Evolutionary conservation across 1,284 basidiomycete genomes (phyloP).

Genomic region (Polyporus tsugae): DNA sequence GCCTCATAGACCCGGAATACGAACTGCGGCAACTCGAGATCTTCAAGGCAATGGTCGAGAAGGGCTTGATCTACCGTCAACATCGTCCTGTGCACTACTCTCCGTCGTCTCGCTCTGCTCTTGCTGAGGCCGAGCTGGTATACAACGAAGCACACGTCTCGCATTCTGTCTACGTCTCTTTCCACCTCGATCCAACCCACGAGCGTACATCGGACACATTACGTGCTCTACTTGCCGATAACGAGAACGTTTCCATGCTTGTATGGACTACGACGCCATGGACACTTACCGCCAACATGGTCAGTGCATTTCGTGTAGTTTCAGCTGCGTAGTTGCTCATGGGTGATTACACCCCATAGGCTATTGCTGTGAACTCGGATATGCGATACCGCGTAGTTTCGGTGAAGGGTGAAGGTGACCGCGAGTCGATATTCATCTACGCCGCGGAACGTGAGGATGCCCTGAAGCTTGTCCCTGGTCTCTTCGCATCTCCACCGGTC

Average conservation of each 20-base stretch:
- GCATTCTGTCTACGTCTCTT: conserved; percentile 88
- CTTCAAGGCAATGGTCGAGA: conserved; percentile 90
- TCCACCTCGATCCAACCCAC: conserved; percentile 58
- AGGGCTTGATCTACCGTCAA: conserved; percentile 87
- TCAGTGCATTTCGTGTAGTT: conserved; percentile 44
- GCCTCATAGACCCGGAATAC: conserved; percentile 78
- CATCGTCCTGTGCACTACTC: conserved; percentile 96
- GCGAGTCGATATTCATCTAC: conserved; percentile 54
- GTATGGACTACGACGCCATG: conserved; percentile 99
- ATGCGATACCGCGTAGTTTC: conserved; percentile 77
- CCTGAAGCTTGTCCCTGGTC: conserved; percentile 23
- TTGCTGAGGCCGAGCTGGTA: conserved; percentile 95
- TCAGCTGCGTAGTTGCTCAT: neutral
- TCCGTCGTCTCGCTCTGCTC: conserved; percentile 91
- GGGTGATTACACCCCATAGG: conserved; percentile 54
- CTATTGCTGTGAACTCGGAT: conserved; percentile 83
- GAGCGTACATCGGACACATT: conserved; percentile 36
- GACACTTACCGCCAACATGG: conserved; percentile 97
- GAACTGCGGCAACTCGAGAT: conserved; percentile 90
- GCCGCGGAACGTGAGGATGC: conserved; percentile 64
- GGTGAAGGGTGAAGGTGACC: conserved; percentile 45
- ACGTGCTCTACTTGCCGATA: conserved; percentile 32
- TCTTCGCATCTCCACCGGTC: conserved; percentile 11
- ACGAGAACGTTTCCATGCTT: conserved; percentile 60
- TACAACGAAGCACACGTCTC: conserved; percentile 93